Base-by-base conservation (phyloP, 73 alveolate genomes). In the Paramecium primaurelia region DNA sequence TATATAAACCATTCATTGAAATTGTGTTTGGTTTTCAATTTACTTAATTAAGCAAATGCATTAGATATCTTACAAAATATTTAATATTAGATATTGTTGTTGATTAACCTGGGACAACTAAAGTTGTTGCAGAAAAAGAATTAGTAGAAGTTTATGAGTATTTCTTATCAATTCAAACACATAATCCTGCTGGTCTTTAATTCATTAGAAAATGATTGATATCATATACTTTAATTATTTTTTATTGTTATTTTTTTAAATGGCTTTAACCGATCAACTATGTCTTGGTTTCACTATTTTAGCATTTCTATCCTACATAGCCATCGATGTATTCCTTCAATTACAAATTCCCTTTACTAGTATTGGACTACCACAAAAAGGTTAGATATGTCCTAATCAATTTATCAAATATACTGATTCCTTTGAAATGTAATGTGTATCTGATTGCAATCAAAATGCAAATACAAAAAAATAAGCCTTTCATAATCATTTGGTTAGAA, bases 91-190 rank as follows among this genome's bases (percentile, higher is more conserved):
- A 80, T 44, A 49, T 80, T 7, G 37, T 80, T 45, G 58, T 80
- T 20, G 91, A 80, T 47, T 36, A 80, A 80, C 91, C 91, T 14
- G 73, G 91, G 26, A 45, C 75, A 22, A 20, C 91, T 2, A 80
- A 40, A 18, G 58, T 80, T 22, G 71, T 26, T 3, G 91, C 91
- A 2, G 92, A 86, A 49, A 59, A 49, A 44, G 86, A 92, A 54
- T 54, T 92, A 37, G 83, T 58, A 47, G 75, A 60, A 4, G 94
- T 69, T 22, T 92, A 92, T 60, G 95, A 92, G 92, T 92, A 92
- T 34, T 92, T 92, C 71, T 93, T 92, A 36, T 49, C 95, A 32
- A 86, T 71, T 86, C 86, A 92, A 38, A 92, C 95, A 42, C 95
- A 92, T 42, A 92, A 92, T 60, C 71, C 77, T 49, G 80, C 64